Evolutionary conservation across 2,329 filamentous ascomycete species (phyloP), one percentile per base, ranked within the genome.

Genomic region (Amphichorda felina): DNA sequence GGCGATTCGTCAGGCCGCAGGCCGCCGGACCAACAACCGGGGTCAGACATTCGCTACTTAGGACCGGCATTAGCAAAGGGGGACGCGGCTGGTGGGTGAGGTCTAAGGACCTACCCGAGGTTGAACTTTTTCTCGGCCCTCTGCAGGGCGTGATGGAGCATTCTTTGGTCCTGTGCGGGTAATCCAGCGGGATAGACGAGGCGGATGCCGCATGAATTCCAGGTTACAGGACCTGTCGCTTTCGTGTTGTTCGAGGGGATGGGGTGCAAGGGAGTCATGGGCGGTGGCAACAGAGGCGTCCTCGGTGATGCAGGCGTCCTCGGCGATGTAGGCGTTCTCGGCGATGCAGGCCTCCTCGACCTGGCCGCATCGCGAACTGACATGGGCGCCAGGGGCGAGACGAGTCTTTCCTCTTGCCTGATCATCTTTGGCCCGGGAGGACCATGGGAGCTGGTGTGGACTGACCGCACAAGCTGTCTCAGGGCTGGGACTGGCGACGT

Each of bases 91-190:
- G 6, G 6, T 24, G 21, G 10, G 21, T 24, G n/a, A n/a, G n/a
- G 61, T 66, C 38, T 34, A 22, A 14, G 9, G 11, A 18, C 8
- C 18, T 16, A 38, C 34, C 30, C 29, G n/a, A 36, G 31, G 26
- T 43, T 39, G 33, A 52, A 57, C 41, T 65, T 72, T 37, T 58
- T 64, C 41, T 66, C 64, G 4, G 73, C 69, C 45, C 70, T 75
- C 25, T 59, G 54, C 16, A 79, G 57, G 2, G 64, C 62, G 9
- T 60, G 52, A 13, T 56, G 60, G 25, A 78, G 54, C 2, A 59
- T 53, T 47, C 60, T 66, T 40, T 69, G 66, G 2, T 66, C 65
- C 33, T 61, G 62, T 2, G 56, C 47, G 4, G 63, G 59, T 21
- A 76, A 49, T 1, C 61, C 48, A 21, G 60, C 55, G 18, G 66